Conservation (phyloP, 2,329 filamentous ascomycete species). For the Microascus cirrosus region DNA sequence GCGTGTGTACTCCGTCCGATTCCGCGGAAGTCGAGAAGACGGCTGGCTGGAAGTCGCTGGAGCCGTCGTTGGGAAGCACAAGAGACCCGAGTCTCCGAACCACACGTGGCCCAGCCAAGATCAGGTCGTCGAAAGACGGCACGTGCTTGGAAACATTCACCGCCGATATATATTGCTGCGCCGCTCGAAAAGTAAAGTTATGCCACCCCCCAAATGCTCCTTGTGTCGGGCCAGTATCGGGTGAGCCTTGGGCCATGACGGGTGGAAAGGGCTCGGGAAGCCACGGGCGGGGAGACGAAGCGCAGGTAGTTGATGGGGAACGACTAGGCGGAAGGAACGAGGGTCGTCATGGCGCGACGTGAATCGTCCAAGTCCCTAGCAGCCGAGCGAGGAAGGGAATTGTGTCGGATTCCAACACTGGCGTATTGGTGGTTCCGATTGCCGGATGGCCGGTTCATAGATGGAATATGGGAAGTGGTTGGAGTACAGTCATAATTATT, state of each 20-base stretch:
- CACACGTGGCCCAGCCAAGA: conserved; percentile 59
- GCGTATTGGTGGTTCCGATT: background rate
- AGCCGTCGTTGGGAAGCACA: conserved; percentile 44
- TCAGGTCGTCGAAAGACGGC: conserved; percentile 57
- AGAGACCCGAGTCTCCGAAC: conserved; percentile 58
- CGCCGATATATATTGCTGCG: conserved; percentile 14
- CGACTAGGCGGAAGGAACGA: background rate
- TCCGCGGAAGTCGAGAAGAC: background rate
- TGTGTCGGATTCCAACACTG: background rate
- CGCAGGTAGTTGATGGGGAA: background rate
- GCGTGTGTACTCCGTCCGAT: background rate
- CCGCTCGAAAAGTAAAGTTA: conserved; percentile 40
- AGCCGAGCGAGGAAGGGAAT: background rate
- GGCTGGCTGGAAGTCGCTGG: conserved; percentile 38
- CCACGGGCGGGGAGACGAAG: background rate
- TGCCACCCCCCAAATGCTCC: conserved; percentile 35
- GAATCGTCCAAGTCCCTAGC: background rate
- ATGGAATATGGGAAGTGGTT: background rate
- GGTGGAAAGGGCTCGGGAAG: background rate
- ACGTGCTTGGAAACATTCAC: conserved; percentile 48
- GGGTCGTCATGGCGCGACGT: background rate
- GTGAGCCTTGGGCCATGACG: background rate
- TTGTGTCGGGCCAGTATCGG: background rate
- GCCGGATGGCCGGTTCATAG: too few species aligned
- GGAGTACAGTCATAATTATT: background rate